phyloP scores from a whole-genome alignment of 106 monocot genomes.

The Alisma plantagoaquatica region DNA sequence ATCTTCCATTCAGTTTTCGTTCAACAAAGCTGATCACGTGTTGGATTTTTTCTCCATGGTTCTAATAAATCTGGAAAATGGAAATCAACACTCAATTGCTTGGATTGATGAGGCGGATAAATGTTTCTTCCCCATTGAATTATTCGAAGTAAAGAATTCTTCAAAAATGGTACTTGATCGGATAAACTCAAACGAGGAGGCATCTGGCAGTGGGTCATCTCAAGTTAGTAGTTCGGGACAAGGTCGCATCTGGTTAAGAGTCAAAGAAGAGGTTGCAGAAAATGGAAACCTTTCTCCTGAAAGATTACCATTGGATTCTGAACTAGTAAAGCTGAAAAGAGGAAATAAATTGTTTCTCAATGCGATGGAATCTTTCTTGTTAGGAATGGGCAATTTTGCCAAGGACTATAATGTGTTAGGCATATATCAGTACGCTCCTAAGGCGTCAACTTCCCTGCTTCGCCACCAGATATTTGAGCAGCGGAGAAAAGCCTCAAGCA shows the following conservation, averaged over 20 bases:
- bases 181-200: too few species aligned
- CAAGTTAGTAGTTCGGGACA: too few species aligned
- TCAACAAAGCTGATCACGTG: conserved; percentile 10
- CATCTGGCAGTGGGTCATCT: too few species aligned
- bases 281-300: conserved; percentile 1
- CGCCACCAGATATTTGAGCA: conserved; percentile 25
- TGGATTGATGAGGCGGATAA: conserved; percentile 46
- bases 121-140: conserved; percentile 51
- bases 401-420: conserved; percentile 11
- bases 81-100: conserved; percentile 23
- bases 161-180: too few species aligned
- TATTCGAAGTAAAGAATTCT: too few species aligned
- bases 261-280: conserved; percentile 13
- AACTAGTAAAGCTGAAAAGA: conserved; percentile 20
- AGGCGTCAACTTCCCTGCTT: conserved; percentile 4
- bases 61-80: conserved; percentile 25
- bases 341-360: conserved; percentile 16
- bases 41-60: conserved; percentile 55
- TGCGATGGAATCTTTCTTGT: conserved; percentile 25
- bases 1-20: conserved; percentile 9
- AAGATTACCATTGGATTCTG: conserved; percentile 9
- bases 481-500: conserved; percentile 1
- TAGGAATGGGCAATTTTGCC: conserved; percentile 43
- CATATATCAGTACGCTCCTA: conserved; percentile 18
- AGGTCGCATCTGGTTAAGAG: too few species aligned